Base-by-base conservation (phyloP, 129 eudicot species). In the Flaveria trinervia region DNA sequence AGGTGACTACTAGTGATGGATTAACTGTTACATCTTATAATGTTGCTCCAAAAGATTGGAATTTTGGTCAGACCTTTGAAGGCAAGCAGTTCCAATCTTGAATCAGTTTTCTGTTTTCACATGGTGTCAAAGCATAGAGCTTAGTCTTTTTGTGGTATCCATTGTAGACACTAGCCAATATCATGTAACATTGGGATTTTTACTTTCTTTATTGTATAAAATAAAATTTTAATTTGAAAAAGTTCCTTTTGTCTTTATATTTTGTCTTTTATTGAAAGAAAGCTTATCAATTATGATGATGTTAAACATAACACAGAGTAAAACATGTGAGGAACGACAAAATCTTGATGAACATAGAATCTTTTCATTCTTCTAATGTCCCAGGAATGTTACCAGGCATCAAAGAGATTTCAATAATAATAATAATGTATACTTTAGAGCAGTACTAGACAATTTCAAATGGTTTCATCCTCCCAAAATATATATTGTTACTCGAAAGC, bases 1-100 rank as follows among this genome's bases (percentile, higher is more conserved):
- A 94, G 84, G 77, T 94, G 12, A 86, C 96, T 7, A 81, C 79
- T 62, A 87, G 98, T 68, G 93, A 89, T 74, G 96, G 97, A 4
- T 75, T 80, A 13, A 89, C 89, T 55, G 61, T 91, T 68, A 83
- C 89, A 41, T 89, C 93, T 71, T 94, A 87, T 73, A 89, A 77
- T 80, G 97, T 86, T 51, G 96, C 93, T 57, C 92, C 98, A 25
- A 86, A 84, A 73, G 87, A 87, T 60, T 94, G 98, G 98, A 78
- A 71, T 46, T 91, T 87, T 20, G 96, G 97, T 6, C 93, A 91
- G 85, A 85, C 86, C 30, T 94, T 91, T 66, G 96, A 91, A 69
- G 97, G 97, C 74, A 94, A 94, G 75, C 98, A 93, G 70, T 93
- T 87, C 65, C 78, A 72, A 46, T 79, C 93, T 7, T 88, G 77